Percentiles rank a stretch among this genome's conserved stretches.
Conservation (phyloP, 208 protist species). For the Phytomonas sp. region DNA sequence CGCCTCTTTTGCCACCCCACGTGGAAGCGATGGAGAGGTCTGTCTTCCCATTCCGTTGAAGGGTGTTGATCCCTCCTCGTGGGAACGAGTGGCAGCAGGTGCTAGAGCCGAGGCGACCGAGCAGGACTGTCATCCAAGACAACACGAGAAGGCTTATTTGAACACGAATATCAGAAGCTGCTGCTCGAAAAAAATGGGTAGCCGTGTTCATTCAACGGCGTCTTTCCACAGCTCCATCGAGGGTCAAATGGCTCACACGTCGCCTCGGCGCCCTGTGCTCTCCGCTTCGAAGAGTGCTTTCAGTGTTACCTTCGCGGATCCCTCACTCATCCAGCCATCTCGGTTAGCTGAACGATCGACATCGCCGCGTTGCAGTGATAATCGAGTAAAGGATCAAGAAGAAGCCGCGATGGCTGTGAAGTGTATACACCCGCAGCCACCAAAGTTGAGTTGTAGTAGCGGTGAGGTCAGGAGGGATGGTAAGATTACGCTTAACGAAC, state of each 20-base stretch:
- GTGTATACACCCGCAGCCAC: not conserved
- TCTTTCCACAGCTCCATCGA: not conserved
- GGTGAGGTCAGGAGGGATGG: not conserved
- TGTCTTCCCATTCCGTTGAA: not conserved
- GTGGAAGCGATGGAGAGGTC: not conserved
- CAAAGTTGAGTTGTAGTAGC: not conserved
- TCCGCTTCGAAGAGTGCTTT: not conserved
- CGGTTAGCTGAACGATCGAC: not conserved
- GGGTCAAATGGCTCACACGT: not conserved
- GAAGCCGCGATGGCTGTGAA: not conserved
- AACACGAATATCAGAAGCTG: not conserved
- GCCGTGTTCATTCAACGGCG: not conserved
- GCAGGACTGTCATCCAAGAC: not conserved
- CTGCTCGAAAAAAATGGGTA: no score
- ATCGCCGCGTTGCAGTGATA: not conserved
- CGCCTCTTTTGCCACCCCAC: not conserved
- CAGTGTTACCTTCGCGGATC: not conserved
- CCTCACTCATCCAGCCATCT: not conserved
- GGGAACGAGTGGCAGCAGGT: not conserved
- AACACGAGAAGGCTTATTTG: not conserved
- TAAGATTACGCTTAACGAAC: not conserved
- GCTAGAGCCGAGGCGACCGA: not conserved
- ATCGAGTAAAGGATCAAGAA: not conserved
- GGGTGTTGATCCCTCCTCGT: not conserved
- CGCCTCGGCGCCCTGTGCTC: not conserved